phyloP scores from a whole-genome alignment of 139 green algal species.

The Nannochloris sp. region DNA sequence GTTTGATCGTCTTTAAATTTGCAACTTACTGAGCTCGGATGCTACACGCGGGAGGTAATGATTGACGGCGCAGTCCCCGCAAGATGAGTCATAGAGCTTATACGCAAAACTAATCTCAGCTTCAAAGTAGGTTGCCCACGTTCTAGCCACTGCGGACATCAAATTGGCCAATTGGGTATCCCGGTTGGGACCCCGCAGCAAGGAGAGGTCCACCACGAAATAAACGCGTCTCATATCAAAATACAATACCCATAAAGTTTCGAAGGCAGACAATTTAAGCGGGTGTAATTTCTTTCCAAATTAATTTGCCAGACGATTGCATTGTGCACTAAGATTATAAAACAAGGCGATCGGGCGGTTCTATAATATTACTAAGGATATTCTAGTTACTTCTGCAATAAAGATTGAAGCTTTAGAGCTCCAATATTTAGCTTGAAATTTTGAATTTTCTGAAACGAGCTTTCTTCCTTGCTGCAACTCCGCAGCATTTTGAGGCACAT shows the following conservation, averaged over 20 bases:
- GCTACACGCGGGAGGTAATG: background rate
- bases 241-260: background rate
- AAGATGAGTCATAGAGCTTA: slow-evolving; percentile 2
- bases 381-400: too few relatives aligned
- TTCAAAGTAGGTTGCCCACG: background rate
- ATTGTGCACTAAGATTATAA: too few relatives aligned
- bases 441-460: too few relatives aligned
- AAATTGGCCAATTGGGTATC: background rate
- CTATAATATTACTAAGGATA: too few relatives aligned
- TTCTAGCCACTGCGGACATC: background rate
- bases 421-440: too few relatives aligned
- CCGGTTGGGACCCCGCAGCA: background rate
- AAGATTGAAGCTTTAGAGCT: too few relatives aligned
- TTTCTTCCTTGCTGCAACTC: too few relatives aligned
- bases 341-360: too few relatives aligned
- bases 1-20: background rate
- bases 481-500: too few relatives aligned
- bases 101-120: slow-evolving; percentile 6
- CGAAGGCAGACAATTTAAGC: background rate
- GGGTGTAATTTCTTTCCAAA: too few relatives aligned
- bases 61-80: background rate
- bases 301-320: too few relatives aligned
- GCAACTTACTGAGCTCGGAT: background rate
- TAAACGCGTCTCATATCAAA: background rate
- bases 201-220: slow-evolving; percentile 9